Evolutionary conservation across 305 asterid species (phyloP), one percentile per base, ranked within the genome.

Genomic region (Ilex paraguariensis): DNA sequence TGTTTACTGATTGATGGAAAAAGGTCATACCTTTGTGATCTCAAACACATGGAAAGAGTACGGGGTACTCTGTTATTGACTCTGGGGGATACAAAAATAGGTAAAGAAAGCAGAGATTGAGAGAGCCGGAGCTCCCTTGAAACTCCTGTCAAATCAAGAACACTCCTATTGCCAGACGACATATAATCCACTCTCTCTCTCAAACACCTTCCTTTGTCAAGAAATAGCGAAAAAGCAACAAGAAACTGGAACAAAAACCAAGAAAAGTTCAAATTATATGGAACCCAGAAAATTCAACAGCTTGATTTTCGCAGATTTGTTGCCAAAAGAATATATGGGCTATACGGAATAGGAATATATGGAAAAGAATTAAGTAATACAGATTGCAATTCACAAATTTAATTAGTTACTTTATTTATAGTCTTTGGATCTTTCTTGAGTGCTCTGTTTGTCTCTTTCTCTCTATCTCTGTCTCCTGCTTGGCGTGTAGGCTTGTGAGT

Each of bases 21-120:
- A 69, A 69, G 67, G 31, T 44, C 72, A 61, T 48, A 74, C 79
- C 75, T 74, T 69, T 69, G 12, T 31, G 56, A 66, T 68, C 70
- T 68, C 31, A 54, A 63, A 73, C 63, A 64, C 75, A 64, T 73
- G 74, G 65, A 68, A 64, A 64, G 64, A 56, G 70, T 21, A 21
- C 30, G 53, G 57, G 15, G 33, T 54, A 62, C 57, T 48, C 58
- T 49, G 59, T 31, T 51, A 63, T 63, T 31, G 49, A 42, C 59
- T 56, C 11, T 6, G 32, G 6, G 28, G 30, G 31, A 63, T 9
- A 65, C 54, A 56, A 60, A 54, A 30, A 21, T 10, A 13, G 40
- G 56, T 36, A 21, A 55, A 28, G 60, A 36, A 45, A 13, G 39
- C 42, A 31, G 40, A 45, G 8, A 30, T 36, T 52, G 46, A 44